Evolutionary conservation across 2,329 filamentous ascomycete species (phyloP), one percentile per base, ranked within the genome.

Genomic region (Dactylellina parvicollis): DNA sequence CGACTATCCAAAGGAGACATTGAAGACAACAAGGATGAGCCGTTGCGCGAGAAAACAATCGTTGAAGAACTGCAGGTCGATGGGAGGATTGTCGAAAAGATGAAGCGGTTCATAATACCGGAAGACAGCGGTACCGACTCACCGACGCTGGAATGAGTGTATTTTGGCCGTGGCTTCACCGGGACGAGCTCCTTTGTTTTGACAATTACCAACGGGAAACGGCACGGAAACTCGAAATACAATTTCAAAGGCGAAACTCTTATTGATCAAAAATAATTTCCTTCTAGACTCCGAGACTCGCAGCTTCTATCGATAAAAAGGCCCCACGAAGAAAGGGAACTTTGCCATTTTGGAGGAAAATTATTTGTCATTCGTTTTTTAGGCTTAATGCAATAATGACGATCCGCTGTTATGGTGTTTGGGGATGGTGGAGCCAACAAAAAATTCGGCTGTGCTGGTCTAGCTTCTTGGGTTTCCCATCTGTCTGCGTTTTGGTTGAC

Each of bases 91-190:
- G 42, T 50, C 7, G 74, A 64, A 28, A 67, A 74, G 47, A 72
- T 76, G 75, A 76, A 57, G 55, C 49, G 24, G 26, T 76, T 76
- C 47, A 64, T 74, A 18, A 60, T 73, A 22, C 67, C 75, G 14
- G 62, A 73, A 46, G 57, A 61, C 44, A 62, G 24, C 40, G 18
- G 47, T 22, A 16, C 69, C 55, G 56, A 59, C 26, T 64, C 54
- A 24, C 55, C 60, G 57, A 59, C 28, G 44, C 42, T 66, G 16
- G 60, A 73, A 49, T 73, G 44, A 73, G 49, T 38, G 8, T 22
- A 57, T 55, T 49, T 49, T 42, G 28, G 18, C 47, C 26, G 2
- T 22, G 20, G 12, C 22, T 30, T 42, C 32, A 22, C 24, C 20
- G 34, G 9, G 42, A 14, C 34, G 26, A 56, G 55, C 28, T 2